Base-by-base conservation (phyloP, 257 asterid species). In the Anisodus acutangulus region DNA sequence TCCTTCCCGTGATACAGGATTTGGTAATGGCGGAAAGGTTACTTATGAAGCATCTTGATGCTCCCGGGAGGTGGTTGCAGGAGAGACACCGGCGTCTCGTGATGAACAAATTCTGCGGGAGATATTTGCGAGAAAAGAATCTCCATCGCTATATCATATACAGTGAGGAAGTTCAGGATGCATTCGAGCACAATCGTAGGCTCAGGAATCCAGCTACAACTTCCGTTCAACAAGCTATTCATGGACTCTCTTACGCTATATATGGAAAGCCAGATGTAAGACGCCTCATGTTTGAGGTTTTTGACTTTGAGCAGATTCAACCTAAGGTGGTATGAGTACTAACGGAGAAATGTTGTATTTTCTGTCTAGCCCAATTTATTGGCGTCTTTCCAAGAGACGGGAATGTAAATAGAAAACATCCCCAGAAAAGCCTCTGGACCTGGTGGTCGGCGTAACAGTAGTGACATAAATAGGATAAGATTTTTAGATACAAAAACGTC, bases 51-150 rank as follows among this genome's bases (percentile, higher is more conserved):
- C 99, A 97, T 86, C 88, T 97, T 19, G 98, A 97, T 84, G 99
- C 98, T 72, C 99, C 99, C 0, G 98, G 99, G 31, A 92, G 89
- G 86, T 95, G 99, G 99, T 37, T 97, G 79, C 95, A 93, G 69
- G 98, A 93, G 86, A 93, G 85, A 85, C 99, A 97, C 90, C 89
- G 98, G 0, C 86, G 93, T 39, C 80, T 95, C 9, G 90, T 97
- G 54, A 97, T 97, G 99, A 97, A 97, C 93, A 97, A 97, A 89
- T 95, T 93, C 86, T 97, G 99, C 2, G 99, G 98, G 53, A 97
- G 81, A 88, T 95, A 89, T 84, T 88, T 97, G 89, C 88, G 99
- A 83, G 99, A 92, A 89, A 97, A 93, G 78, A 88, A 89, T 88
- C 97, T 97, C 17, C 99, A 95, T 22, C 93, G 91, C 31, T 90